Evolutionary conservation across 345 rosid species (phyloP), one percentile per base, ranked within the genome.

Genomic region (Salix viminalis): DNA sequence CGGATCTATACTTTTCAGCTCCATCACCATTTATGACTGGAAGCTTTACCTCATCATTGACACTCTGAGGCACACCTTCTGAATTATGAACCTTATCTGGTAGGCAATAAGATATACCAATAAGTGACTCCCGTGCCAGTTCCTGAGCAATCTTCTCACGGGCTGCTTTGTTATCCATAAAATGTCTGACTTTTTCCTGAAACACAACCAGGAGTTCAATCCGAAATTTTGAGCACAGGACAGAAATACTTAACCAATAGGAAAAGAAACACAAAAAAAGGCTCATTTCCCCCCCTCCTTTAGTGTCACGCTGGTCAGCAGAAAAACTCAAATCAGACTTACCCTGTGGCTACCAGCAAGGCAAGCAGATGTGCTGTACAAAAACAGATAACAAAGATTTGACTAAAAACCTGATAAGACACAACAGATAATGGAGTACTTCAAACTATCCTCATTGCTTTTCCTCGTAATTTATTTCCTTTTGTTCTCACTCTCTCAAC

Each of bases 1-100:
- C 83, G n/a, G 83, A 79, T 70, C 83, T 79, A 73, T 70, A 79
- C 80, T 79, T 79, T 4, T 84, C 85, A 21, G 44, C 72, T 30
- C 42, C 79, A 21, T 81, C 79, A 10, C 23, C 44, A 32, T 70
- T 69, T 21, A 7, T 68, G 19, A 44, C 76, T 3, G 44, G 30
- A 65, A 58, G 44, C 30, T 37, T n/a, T 24, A 71, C 62, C 46
- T 50, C 78, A 39, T 48, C 60, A 5, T 68, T 67, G 39, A 24
- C 10, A 48, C 42, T 36, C 69, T 65, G 72, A 1, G 50, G 28
- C 54, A 71, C 75, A 15, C 37, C 69, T 9, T 81, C 76, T 52
- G 83, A 61, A 44, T 64, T 41, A 28, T 10, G 36, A 76, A 34
- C 61, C 42, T 79, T 76, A 19, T 81, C 84, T 4, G 83, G 84